Percentiles rank a stretch among this genome's conserved stretches.
Conservation (phyloP, 305 asterid genomes). For the Withania somnifera region DNA sequence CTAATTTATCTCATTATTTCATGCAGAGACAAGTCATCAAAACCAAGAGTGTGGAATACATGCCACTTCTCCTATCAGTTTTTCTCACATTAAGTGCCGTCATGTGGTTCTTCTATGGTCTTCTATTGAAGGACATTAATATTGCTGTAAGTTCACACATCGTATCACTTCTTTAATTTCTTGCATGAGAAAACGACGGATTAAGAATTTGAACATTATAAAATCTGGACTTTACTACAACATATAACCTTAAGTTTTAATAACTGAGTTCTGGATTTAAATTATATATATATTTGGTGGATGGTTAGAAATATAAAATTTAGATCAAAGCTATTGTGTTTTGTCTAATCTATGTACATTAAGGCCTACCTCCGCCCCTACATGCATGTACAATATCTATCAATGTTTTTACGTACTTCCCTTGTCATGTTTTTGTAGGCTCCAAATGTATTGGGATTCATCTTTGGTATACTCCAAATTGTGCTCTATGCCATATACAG, state of each 20-base stretch:
- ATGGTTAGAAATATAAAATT: not conserved
- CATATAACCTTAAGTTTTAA: not conserved
- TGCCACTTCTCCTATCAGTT: conserved; percentile 61
- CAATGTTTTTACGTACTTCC: not conserved
- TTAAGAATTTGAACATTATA: not conserved
- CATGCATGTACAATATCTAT: not conserved
- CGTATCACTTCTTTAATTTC: not conserved
- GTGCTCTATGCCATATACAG: conserved; percentile 36
- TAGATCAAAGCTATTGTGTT: not conserved
- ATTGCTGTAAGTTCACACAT: conserved; percentile 49
- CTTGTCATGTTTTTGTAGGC: conserved; percentile 9
- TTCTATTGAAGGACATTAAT: conserved; percentile 45
- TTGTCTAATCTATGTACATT: not conserved
- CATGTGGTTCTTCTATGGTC: conserved; percentile 75
- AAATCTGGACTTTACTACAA: not conserved
- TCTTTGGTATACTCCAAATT: conserved; percentile 54
- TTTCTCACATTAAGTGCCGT: conserved; percentile 72
- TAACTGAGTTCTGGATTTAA: not conserved
- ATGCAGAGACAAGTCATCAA: conserved; percentile 59
- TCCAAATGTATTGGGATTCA: conserved; percentile 67
- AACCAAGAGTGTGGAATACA: conserved; percentile 61
- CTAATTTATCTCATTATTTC: not conserved
- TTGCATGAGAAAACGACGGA: too few relatives aligned
- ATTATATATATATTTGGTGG: not conserved
- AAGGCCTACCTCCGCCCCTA: not conserved